Conservation (phyloP, 495 filamentous ascomycete species). For the Lasiosphaeria hispida region DNA sequence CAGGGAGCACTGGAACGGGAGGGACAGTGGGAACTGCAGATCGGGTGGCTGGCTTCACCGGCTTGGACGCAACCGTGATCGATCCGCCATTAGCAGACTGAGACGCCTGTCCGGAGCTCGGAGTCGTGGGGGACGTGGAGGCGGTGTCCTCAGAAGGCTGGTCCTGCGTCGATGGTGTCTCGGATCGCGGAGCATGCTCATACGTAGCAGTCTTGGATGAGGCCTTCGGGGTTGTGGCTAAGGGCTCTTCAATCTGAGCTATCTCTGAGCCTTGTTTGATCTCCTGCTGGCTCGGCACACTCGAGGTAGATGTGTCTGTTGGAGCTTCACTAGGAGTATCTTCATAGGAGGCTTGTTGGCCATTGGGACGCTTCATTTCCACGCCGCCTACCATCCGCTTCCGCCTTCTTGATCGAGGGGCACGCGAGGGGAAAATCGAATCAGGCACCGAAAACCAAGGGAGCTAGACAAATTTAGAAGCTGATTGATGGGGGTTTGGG, state of each 20-base stretch:
- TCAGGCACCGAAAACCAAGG: slow-evolving; percentile 81
- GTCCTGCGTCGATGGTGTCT: slow-evolving; percentile 66
- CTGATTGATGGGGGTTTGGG: too few relatives aligned
- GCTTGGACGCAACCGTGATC: slow-evolving; percentile 29
- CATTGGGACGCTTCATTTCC: slow-evolving; percentile 33
- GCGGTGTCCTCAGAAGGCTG: slow-evolving; percentile 63
- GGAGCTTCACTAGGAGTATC: background rate
- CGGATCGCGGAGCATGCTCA: slow-evolving; percentile 43
- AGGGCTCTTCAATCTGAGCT: slow-evolving; percentile 15
- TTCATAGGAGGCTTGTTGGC: slow-evolving; percentile 23
- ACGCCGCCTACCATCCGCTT: slow-evolving; percentile 33
- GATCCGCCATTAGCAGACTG: slow-evolving; percentile 32
- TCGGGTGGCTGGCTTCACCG: slow-evolving; percentile 46
- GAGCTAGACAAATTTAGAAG: slow-evolving; percentile 48
- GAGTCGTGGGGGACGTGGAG: slow-evolving; percentile 67
- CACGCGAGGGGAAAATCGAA: slow-evolving; percentile 58
- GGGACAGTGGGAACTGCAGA: slow-evolving; percentile 61
- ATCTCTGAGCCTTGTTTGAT: slow-evolving; percentile 17
- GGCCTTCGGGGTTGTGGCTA: slow-evolving; percentile 32
- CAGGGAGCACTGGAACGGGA: slow-evolving; percentile 65
- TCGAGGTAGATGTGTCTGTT: background rate
- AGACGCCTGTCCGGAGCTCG: slow-evolving; percentile 55
- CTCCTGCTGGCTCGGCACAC: slow-evolving; percentile 16
- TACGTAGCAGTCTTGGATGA: slow-evolving; percentile 32
- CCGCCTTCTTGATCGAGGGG: slow-evolving; percentile 35